A percentile compares a stretch with the other conserved stretches of the same genome.
These are phyloP conservation scores for Hanseniaspora hatyaiensis DNA, from an alignment of 805 yeast species.

Conservation along the genomic window DNA sequence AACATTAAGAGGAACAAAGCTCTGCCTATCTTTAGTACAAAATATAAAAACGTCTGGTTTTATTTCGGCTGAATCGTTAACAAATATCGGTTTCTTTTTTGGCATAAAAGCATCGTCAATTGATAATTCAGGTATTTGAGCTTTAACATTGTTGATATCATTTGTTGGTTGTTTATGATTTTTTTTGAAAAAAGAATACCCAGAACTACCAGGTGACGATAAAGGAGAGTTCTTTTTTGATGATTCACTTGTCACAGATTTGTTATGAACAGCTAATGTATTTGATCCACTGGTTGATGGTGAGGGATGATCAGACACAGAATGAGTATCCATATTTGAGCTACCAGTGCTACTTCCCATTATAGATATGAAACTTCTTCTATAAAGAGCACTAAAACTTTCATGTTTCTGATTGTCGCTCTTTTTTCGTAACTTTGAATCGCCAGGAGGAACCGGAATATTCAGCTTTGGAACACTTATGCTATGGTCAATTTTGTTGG, in stretches of 20 bases:
- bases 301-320: too few species aligned
- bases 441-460: conserved; percentile 8
- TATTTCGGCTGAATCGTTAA: conserved; percentile 16
- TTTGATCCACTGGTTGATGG: background rate
- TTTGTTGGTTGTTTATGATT: conserved; percentile 56
- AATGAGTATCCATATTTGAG: too few species aligned
- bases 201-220: conserved; percentile 21
- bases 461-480: conserved; percentile 5
- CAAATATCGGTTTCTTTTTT: conserved; percentile 18
- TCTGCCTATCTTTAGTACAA: conserved; percentile 51
- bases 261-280: background rate
- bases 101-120: conserved; percentile 20
- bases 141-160: conserved; percentile 21
- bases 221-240: conserved; percentile 21
- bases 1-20: conserved; percentile 42
- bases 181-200: conserved; percentile 43
- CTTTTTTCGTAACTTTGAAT: background rate
- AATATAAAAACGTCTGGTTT: conserved; percentile 33
- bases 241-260: conserved; percentile 17
- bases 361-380: conserved; percentile 29
- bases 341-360: conserved; percentile 23
- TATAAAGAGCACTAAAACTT: conserved; percentile 27
- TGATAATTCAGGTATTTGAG: background rate
- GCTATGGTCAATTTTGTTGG: background rate
- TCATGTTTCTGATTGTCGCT: conserved; percentile 21